Evolutionary conservation across 1,284 basidiomycete genomes (phyloP).

Genomic region (Pseudozyma sp.): DNA sequence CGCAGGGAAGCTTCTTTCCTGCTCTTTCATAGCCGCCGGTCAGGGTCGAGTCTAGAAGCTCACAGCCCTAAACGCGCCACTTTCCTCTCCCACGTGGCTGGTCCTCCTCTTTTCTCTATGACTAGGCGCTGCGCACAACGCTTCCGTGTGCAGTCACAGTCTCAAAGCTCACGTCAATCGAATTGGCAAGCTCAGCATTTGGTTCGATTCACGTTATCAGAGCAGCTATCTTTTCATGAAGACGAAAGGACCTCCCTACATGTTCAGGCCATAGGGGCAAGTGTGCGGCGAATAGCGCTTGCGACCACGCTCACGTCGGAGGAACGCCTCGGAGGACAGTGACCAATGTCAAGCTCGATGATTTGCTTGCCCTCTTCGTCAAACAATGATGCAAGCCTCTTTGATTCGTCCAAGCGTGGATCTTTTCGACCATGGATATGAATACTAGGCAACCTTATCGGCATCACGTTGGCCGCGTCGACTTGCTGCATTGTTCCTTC

Average conservation of each 20-base stretch:
- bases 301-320: slow-evolving; percentile 29
- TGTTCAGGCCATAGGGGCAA: slow-evolving; percentile 1
- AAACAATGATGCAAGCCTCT: slow-evolving; percentile 23
- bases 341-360: slow-evolving; percentile 45
- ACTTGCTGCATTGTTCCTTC: slow-evolving; percentile 29
- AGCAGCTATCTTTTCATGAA: too few relatives aligned
- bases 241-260: too few relatives aligned
- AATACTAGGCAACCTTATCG: slow-evolving; percentile 25
- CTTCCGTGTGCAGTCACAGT: too few relatives aligned
- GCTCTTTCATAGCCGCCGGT: too few relatives aligned
- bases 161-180: too few relatives aligned
- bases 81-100: background rate
- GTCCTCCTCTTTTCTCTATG: background rate
- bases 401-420: slow-evolving; percentile 30
- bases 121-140: too few relatives aligned
- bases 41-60: too few relatives aligned
- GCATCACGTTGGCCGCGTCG: slow-evolving; percentile 3
- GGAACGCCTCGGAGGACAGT: slow-evolving; percentile 39
- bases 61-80: background rate
- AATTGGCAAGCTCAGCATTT: too few relatives aligned
- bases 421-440: slow-evolving; percentile 40
- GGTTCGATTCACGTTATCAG: too few relatives aligned
- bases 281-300: slow-evolving; percentile 17
- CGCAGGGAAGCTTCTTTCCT: too few relatives aligned
- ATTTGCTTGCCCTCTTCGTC: slow-evolving; percentile 24